Evolutionary conservation across 805 yeast species (phyloP).

Genomic region (Candida gorgasii): DNA sequence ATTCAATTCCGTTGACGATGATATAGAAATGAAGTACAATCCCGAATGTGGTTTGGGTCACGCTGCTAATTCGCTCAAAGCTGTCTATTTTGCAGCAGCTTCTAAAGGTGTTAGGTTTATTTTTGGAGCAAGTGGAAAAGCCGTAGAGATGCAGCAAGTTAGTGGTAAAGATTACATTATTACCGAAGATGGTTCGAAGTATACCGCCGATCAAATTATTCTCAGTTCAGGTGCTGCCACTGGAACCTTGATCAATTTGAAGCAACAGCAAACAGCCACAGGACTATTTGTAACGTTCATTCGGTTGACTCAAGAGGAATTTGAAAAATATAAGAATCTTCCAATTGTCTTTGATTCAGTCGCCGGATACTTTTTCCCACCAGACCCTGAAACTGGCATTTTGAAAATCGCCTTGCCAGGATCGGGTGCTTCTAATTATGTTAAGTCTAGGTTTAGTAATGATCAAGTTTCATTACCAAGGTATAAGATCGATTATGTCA

Average conservation of each 20-base stretch:
- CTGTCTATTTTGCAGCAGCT: conserved; percentile 22
- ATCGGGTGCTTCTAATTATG: conserved; percentile 25
- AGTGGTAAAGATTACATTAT: conserved; percentile 19
- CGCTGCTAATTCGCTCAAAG: conserved; percentile 38
- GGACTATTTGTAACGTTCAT: conserved; percentile 41
- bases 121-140: conserved; percentile 17
- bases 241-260: conserved; percentile 28
- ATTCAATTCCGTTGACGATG: conserved; percentile 14
- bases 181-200: conserved; percentile 24
- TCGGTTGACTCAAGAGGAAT: conserved; percentile 35
- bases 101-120: conserved; percentile 16
- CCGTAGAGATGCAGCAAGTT: conserved; percentile 8
- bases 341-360: conserved; percentile 47
- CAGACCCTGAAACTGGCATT: conserved; percentile 36
- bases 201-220: conserved; percentile 34
- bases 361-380: conserved; percentile 49
- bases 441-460: conserved; percentile 14
- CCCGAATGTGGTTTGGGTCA: conserved; percentile 46
- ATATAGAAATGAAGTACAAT: conserved; percentile 25
- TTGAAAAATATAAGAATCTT: conserved; percentile 30
- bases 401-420: conserved; percentile 38
- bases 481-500: conserved; percentile 25
- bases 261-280: conserved; percentile 33
- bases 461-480: conserved; percentile 33
- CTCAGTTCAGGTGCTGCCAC: conserved; percentile 41